Evolutionary conservation across 495 filamentous ascomycete species (phyloP).

Genomic region (Amorphotheca resinae): DNA sequence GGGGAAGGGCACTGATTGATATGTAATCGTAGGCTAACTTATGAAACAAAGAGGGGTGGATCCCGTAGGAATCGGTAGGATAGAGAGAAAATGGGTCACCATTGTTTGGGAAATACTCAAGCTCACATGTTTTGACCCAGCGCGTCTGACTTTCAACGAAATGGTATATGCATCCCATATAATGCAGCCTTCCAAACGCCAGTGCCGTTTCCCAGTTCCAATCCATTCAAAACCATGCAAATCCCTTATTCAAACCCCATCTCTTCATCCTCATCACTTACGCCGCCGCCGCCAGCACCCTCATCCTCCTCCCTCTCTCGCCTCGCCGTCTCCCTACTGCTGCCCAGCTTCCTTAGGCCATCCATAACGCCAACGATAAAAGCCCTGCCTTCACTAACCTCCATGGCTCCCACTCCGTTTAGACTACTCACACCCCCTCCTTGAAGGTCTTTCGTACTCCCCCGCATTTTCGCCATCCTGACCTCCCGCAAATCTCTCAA

Average conservation of each 20-base stretch:
- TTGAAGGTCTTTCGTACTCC: conserved; percentile 56
- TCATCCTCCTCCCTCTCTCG: conserved; percentile 42
- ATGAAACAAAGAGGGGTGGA: too few relatives aligned
- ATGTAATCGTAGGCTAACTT: too few relatives aligned
- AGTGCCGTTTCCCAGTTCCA: not conserved
- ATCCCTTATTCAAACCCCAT: conserved; percentile 14
- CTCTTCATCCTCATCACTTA: conserved; percentile 33
- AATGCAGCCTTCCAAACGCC: not conserved
- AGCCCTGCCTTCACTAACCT: conserved; percentile 72
- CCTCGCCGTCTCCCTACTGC: conserved; percentile 41
- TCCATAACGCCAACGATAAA: conserved; percentile 83
- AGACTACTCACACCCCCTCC: conserved; percentile 61
- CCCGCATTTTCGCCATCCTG: conserved; percentile 76
- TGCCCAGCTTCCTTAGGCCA: conserved; percentile 59
- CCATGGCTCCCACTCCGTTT: conserved; percentile 82
- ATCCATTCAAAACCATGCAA: not conserved
- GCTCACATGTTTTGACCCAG: too few relatives aligned
- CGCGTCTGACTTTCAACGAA: not conserved
- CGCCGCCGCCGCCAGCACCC: conserved; percentile 26
- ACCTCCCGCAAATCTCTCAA: conserved; percentile 80
- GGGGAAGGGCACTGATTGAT: too few relatives aligned
- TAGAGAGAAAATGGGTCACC: too few relatives aligned
- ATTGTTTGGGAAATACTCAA: too few relatives aligned
- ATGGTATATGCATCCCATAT: not conserved
- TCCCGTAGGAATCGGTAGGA: too few relatives aligned